Base-by-base conservation (phyloP, 371 early-diverging fungal genomes). In the Mortierella sp. region DNA sequence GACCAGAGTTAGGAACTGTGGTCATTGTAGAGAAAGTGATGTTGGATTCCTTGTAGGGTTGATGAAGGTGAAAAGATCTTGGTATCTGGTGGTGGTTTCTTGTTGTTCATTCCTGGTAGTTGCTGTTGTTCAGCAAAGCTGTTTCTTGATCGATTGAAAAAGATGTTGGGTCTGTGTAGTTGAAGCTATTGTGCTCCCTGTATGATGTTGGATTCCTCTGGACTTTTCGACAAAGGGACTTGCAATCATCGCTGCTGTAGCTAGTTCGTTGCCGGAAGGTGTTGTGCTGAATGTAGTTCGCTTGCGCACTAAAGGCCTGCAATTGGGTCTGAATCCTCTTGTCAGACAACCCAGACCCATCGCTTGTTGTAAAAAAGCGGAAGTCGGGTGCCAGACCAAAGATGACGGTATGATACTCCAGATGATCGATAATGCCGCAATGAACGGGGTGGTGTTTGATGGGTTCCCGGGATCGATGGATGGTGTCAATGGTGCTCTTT, bases 401-500 rank as follows among this genome's bases (percentile, higher is more conserved):
- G 68, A 21, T 9, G 68, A 38, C 24, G 68, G 24, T 9, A 34
- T 2, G 42, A 38, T 65, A 24, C 24, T 65, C 68, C 24, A 3
- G 42, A 38, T 65, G 9, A 24, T 65, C 10, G 68, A 38, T 65
- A 38, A 9, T 65, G 68, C 21, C 38, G 68, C 0, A 38, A 21
- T 34, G 38, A 24, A 38, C 42, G 42, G 68, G 31, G 14, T 57
- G 58, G 26, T 21, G 52, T 21, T 48, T n/a, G 73, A 73, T 73
- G 73, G 13, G 82, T 63, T 74, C 26, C 63, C 72, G 75, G 50
- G 77, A 82, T 78, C 65, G 82, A 82, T 82, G 78, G 82, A 82
- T 82, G 78, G 71, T 24, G n/a, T 19, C 31, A 7, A 6, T 45
- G 28, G 21, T 65, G n/a, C 55, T 24, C 38, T 21, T 28, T 44